Evolutionary conservation across 2,329 filamentous ascomycete genomes (phyloP).

Genomic region (Myriosclerotinia duriaeana): DNA sequence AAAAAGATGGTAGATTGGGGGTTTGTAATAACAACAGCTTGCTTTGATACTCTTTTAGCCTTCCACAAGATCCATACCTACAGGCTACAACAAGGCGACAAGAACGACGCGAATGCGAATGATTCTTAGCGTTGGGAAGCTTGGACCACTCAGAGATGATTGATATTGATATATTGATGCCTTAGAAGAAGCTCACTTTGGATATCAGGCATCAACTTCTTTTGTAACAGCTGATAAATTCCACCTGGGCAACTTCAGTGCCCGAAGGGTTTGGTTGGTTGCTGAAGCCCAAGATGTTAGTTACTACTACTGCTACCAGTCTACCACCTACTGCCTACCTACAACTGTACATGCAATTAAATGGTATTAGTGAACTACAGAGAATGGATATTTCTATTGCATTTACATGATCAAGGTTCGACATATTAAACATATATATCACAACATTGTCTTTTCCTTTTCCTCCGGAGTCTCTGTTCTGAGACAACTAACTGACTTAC

Average conservation of each 20-base stretch:
- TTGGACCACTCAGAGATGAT: not conserved
- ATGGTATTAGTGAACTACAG: no score
- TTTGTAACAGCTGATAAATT: no score
- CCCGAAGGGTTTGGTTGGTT: no score
- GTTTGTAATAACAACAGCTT: slow-evolving; percentile 31
- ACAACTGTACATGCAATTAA: no score
- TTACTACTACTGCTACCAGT: no score
- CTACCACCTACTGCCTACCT: no score
- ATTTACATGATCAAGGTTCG: not conserved
- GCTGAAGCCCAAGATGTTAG: no score
- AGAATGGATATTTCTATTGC: no score
- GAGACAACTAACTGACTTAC: not conserved
- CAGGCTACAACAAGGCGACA: slow-evolving; percentile 21
- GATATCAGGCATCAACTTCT: slow-evolving; percentile 6
- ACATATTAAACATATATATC: not conserved
- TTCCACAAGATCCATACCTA: not conserved
- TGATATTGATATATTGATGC: not conserved
- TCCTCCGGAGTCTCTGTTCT: not conserved
- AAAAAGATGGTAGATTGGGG: slow-evolving; percentile 25
- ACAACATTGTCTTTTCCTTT: not conserved
- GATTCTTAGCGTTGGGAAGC: slow-evolving; percentile 12
- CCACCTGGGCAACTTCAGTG: no score
- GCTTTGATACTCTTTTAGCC: slow-evolving; percentile 29
- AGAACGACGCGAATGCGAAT: slow-evolving; percentile 24
- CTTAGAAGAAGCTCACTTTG: not conserved